Evolutionary conservation across 2,329 filamentous ascomycete species (phyloP).

Genomic region (Phialophora macrospora): DNA sequence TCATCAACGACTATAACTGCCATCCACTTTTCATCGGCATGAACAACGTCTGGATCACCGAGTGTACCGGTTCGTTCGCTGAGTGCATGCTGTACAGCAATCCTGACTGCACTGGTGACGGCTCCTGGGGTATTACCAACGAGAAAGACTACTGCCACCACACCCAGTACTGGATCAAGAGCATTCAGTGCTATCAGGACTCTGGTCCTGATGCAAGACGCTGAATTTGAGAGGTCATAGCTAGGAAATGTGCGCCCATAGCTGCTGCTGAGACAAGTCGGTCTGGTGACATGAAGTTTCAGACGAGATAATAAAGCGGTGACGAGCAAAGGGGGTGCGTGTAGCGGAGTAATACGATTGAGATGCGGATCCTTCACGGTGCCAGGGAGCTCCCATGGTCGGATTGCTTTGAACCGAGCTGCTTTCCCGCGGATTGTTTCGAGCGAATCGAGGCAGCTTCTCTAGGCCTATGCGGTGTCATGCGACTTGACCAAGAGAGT

Average conservation of each 20-base stretch:
- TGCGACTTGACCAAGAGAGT: neutral
- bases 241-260: neutral
- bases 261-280: neutral
- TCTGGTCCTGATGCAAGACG: neutral
- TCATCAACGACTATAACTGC: constrained; percentile 1
- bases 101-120: constrained; percentile 10
- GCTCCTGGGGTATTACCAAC: constrained; percentile 12
- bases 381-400: neutral
- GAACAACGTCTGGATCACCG: constrained; percentile 23
- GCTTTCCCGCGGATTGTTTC: neutral
- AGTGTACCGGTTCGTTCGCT: constrained; percentile 20
- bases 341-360: neutral
- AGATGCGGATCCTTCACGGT: neutral
- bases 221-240: neutral
- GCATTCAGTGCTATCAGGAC: constrained; percentile 9
- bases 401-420: neutral
- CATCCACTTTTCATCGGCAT: constrained; percentile 14
- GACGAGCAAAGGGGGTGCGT: neutral
- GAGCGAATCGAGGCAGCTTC: neutral
- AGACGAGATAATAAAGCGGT: neutral
- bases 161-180: constrained; percentile 16
- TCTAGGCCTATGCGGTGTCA: neutral
- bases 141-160: constrained; percentile 11
- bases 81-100: constrained; percentile 21
- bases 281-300: neutral